Evolutionary conservation across 345 rosid species (phyloP).

Genomic region (Rhodamnia argentea): DNA sequence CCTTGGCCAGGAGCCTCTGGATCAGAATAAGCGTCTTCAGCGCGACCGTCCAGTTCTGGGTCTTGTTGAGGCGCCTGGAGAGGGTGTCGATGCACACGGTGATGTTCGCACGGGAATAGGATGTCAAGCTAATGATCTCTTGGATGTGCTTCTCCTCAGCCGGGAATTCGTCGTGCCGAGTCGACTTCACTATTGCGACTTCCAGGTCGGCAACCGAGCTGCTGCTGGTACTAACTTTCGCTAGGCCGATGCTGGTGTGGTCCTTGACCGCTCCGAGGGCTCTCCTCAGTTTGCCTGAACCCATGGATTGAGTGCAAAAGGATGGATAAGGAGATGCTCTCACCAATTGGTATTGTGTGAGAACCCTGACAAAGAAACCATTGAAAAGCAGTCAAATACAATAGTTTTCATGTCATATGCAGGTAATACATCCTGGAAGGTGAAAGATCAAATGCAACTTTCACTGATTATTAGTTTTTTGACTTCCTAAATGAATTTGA

Average conservation of each 20-base stretch:
- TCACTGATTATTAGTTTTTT: no score
- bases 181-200: conserved; percentile 82
- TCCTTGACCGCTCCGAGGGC: conserved; percentile 87
- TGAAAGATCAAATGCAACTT: not conserved
- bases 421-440: not conserved
- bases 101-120: conserved; percentile 49
- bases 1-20: conserved; percentile 54
- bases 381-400: not conserved
- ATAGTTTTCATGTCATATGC: not conserved
- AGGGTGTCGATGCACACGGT: conserved; percentile 45
- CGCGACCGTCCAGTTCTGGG: conserved; percentile 82
- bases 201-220: conserved; percentile 59
- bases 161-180: conserved; percentile 77
- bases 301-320: conserved; percentile 25
- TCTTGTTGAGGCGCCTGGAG: conserved; percentile 66
- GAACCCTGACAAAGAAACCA: not conserved
- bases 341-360: not conserved
- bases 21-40: conserved; percentile 61
- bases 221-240: conserved; percentile 57
- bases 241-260: conserved; percentile 79
- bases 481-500: not conserved
- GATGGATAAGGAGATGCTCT: not conserved
- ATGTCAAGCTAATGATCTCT: conserved; percentile 68
- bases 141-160: conserved; percentile 69
- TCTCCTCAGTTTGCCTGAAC: conserved; percentile 54